These are phyloP conservation scores for Geotrichum candidum DNA, from an alignment of 1,139 yeast species.

Conservation along the genomic window DNA sequence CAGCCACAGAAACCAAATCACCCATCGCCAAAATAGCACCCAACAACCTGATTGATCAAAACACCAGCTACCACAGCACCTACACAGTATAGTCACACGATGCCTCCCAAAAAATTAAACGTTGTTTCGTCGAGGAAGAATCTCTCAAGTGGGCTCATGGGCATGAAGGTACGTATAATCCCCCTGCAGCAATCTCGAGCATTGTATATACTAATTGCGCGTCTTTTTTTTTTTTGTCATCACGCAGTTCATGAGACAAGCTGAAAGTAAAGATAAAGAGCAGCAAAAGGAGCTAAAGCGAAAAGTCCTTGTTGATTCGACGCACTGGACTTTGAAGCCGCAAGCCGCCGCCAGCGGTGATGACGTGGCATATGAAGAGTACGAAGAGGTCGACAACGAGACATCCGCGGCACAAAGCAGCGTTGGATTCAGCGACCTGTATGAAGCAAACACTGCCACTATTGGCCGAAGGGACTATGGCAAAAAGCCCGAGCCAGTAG, in stretches of 20 bases:
- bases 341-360: background rate
- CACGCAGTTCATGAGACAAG: conserved; percentile 42
- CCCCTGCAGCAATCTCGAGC: background rate
- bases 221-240: background rate
- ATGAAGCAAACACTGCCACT: conserved; percentile 19
- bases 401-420: conserved; percentile 9
- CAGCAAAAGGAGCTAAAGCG: conserved; percentile 35
- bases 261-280: conserved; percentile 34
- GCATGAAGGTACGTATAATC: conserved; percentile 10
- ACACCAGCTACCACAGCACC: background rate
- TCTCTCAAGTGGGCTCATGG: conserved; percentile 15
- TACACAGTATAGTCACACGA: background rate
- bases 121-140: conserved; percentile 8
- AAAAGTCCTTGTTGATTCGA: conserved; percentile 44
- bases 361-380: background rate
- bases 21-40: background rate
- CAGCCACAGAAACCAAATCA: background rate
- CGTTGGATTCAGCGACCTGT: conserved; percentile 25
- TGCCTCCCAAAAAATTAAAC: conserved; percentile 14
- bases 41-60: background rate
- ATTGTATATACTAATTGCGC: background rate
- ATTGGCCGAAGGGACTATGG: conserved; percentile 13
- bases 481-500: conserved; percentile 7
- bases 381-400: conserved; percentile 10
- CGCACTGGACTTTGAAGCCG: conserved; percentile 49